Conservation (phyloP, 2,329 filamentous ascomycete genomes). For the Phyllosticta citriasiana region DNA sequence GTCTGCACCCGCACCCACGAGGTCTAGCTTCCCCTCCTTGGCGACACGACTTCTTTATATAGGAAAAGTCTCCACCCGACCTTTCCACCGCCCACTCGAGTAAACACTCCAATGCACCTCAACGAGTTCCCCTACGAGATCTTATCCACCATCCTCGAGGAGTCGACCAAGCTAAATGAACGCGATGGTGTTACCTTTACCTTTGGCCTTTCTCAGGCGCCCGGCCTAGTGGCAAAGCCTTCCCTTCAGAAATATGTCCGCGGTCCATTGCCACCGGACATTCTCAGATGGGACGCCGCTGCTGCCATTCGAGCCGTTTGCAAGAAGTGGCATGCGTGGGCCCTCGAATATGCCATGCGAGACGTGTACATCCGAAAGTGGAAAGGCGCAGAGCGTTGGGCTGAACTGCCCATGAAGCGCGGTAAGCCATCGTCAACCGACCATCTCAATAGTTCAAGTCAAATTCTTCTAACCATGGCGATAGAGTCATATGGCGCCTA, state of each 20-base stretch:
- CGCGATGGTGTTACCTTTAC: constrained; percentile 40
- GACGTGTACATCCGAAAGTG: constrained; percentile 43
- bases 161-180: constrained; percentile 38
- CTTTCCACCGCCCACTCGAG: neutral
- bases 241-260: constrained; percentile 41
- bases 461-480: constrained; percentile 5
- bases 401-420: constrained; percentile 36
- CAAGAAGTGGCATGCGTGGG: constrained; percentile 44
- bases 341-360: constrained; percentile 40
- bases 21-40: neutral
- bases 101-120: constrained; percentile 32
- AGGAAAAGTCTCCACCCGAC: neutral
- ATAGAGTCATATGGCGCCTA: constrained; percentile 35
- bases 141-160: constrained; percentile 40
- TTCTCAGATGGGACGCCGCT: constrained; percentile 43
- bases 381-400: constrained; percentile 44
- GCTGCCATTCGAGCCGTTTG: constrained; percentile 40
- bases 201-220: constrained; percentile 42
- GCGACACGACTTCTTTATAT: neutral
- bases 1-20: neutral
- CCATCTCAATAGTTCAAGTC: neutral
- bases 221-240: constrained; percentile 35
- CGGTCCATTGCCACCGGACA: constrained; percentile 41
- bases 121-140: constrained; percentile 44
- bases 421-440: constrained; percentile 8